phyloP scores from a whole-genome alignment of 116 monocot genomes.

The Cymodocea nodosa region DNA sequence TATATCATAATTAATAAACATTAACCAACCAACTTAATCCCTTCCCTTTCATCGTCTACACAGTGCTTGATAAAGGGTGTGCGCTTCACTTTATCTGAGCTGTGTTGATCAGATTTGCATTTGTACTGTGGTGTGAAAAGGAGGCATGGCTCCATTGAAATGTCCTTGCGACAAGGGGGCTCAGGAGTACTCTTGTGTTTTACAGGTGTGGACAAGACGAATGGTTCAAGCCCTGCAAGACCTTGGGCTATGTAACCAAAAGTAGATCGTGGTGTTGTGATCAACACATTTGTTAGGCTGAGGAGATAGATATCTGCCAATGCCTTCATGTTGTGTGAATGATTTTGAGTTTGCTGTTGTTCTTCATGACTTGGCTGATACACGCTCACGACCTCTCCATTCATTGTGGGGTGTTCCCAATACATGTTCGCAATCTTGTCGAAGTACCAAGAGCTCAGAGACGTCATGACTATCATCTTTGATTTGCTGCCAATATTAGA shows the following conservation, averaged over 20 bases:
- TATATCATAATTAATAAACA: too few species aligned
- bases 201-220: conserved; percentile 32
- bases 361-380: conserved; percentile 54
- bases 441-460: conserved; percentile 28
- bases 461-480: conserved; percentile 35
- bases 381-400: conserved; percentile 27
- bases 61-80: too few species aligned
- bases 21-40: too few species aligned
- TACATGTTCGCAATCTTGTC: conserved; percentile 34
- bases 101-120: too few species aligned
- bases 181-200: conserved; percentile 19
- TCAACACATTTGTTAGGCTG: conserved; percentile 34
- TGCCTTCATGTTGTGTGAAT: conserved; percentile 45
- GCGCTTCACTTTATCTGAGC: too few species aligned
- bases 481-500: conserved; percentile 2
- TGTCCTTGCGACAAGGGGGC: conserved; percentile 37
- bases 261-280: conserved; percentile 45
- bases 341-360: conserved; percentile 24
- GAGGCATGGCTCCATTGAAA: too few species aligned
- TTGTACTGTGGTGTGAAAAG: too few species aligned
- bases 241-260: conserved; percentile 59
- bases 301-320: conserved; percentile 51
- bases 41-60: too few species aligned
- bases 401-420: too few species aligned
- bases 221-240: conserved; percentile 38